These are phyloP conservation scores for Volutella citrinella DNA, from an alignment of 2,329 filamentous ascomycete genomes.

Conservation along the genomic window DNA sequence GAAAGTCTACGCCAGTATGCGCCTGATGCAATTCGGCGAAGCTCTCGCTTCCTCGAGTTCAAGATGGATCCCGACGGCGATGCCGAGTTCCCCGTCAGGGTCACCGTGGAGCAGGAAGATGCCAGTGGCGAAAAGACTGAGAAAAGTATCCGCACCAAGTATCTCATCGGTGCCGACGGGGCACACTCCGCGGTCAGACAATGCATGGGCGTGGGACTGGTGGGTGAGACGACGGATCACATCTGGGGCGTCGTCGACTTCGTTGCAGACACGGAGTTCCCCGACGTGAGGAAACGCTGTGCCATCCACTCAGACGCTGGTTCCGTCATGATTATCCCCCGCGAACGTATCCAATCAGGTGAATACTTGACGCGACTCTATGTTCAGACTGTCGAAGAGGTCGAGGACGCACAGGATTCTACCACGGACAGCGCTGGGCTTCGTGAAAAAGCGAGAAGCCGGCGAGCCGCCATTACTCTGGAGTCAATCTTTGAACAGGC, in stretches of 20 bases:
- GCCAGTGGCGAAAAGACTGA: background rate
- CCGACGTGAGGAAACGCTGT: conserved; percentile 27
- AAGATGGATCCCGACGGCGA: background rate
- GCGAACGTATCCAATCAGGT: conserved; percentile 17
- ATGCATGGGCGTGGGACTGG: conserved; percentile 21
- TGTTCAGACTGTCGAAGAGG: conserved; percentile 12
- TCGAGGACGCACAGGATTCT: background rate
- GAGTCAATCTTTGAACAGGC: conserved; percentile 50
- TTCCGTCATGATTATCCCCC: conserved; percentile 25
- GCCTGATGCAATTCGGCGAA: background rate
- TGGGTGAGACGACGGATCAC: conserved; percentile 25
- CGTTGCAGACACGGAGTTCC: conserved; percentile 24
- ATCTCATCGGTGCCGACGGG: conserved; percentile 21
- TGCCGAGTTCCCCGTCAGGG: conserved; percentile 2
- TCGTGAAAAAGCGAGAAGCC: conserved; percentile 4
- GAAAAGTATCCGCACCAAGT: conserved; percentile 7
- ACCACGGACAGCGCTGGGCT: too few species aligned
- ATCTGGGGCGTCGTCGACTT: conserved; percentile 28
- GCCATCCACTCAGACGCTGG: conserved; percentile 23
- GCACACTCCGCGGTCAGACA: conserved; percentile 24
- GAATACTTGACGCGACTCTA: conserved; percentile 21
- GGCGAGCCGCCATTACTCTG: conserved; percentile 12
- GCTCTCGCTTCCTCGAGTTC: background rate
- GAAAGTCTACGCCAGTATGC: conserved; percentile 2
- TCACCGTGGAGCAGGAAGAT: background rate